phyloP scores from a whole-genome alignment of 2,329 filamentous ascomycete genomes.

The Byssoonygena ceratinophila region DNA sequence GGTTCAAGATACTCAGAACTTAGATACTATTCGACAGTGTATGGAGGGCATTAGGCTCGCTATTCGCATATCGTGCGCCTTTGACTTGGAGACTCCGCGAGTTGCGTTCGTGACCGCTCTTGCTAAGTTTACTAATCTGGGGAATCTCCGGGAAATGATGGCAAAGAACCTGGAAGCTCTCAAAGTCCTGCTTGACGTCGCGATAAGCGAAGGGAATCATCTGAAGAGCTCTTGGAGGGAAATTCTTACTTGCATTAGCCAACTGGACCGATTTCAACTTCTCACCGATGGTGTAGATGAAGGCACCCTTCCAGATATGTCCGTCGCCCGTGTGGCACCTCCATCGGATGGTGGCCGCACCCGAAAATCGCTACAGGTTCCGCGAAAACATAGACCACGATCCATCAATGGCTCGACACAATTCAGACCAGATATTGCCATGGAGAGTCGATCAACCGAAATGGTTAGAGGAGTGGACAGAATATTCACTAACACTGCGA shows the following conservation, averaged over 20 bases:
- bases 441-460: conserved; percentile 85
- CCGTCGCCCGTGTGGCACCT: conserved; percentile 63
- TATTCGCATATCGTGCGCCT: conserved; percentile 83
- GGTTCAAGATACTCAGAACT: conserved; percentile 84
- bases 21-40: conserved; percentile 83
- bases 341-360: conserved; percentile 45
- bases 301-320: conserved; percentile 70
- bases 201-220: conserved; percentile 82
- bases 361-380: conserved; percentile 54
- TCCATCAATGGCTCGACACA: conserved; percentile 43
- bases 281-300: conserved; percentile 93
- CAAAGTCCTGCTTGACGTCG: conserved; percentile 82
- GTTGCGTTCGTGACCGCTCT: conserved; percentile 91
- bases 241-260: conserved; percentile 86
- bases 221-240: conserved; percentile 90
- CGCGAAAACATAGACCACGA: conserved; percentile 41
- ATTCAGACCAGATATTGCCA: conserved; percentile 69
- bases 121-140: conserved; percentile 87
- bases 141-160: conserved; percentile 89
- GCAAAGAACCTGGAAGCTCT: conserved; percentile 94
- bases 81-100: conserved; percentile 83
- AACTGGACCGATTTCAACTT: conserved; percentile 87
- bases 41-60: conserved; percentile 93
- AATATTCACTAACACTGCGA: conserved; percentile 93
- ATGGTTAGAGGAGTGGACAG: conserved; percentile 86